A percentile compares a stretch with the other conserved stretches of the same genome.
Conservation (phyloP, 768 basidiomycete genomes). For the Strobilomyces dryophilus region DNA sequence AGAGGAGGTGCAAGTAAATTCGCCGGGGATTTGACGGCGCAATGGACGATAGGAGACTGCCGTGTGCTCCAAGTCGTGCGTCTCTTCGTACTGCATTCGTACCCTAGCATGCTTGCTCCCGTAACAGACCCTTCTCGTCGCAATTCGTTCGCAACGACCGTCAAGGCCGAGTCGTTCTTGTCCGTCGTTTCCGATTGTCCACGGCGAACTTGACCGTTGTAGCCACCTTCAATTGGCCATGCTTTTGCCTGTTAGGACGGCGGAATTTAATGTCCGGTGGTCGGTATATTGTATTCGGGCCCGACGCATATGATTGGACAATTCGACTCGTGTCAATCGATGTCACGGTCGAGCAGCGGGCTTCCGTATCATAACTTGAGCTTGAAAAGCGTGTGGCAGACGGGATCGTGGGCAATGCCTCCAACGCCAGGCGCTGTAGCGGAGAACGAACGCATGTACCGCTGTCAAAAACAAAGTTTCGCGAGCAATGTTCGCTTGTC, state of each 20-base stretch:
- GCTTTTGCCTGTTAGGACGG: neutral
- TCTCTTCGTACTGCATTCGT: neutral
- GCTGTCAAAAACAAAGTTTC: too few relatives aligned
- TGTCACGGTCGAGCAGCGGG: neutral
- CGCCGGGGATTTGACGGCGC: slow-evolving; percentile 4
- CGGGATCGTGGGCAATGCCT: neutral
- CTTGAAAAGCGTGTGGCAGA: too few relatives aligned
- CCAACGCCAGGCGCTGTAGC: neutral
- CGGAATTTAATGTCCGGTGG: neutral
- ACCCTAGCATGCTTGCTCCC: too few relatives aligned
- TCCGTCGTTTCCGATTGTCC: neutral
- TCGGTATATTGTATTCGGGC: neutral
- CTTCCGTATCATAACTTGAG: neutral
- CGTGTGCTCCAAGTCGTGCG: slow-evolving; percentile 9
- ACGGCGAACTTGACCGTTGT: neutral
- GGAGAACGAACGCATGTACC: neutral
- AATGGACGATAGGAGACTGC: neutral
- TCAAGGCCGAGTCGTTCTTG: neutral
- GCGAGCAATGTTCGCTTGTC: neutral
- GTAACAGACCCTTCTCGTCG: slow-evolving; percentile 10
- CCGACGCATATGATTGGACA: neutral
- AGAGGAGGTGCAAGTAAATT: slow-evolving; percentile 18
- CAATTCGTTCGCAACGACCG: neutral
- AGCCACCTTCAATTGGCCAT: neutral
- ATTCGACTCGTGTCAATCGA: neutral